Evolutionary conservation across 225 moss, liverwort and hornwort genomes (phyloP), one percentile per base, ranked within the genome.

Genomic region (Straminergon stramineum): DNA sequence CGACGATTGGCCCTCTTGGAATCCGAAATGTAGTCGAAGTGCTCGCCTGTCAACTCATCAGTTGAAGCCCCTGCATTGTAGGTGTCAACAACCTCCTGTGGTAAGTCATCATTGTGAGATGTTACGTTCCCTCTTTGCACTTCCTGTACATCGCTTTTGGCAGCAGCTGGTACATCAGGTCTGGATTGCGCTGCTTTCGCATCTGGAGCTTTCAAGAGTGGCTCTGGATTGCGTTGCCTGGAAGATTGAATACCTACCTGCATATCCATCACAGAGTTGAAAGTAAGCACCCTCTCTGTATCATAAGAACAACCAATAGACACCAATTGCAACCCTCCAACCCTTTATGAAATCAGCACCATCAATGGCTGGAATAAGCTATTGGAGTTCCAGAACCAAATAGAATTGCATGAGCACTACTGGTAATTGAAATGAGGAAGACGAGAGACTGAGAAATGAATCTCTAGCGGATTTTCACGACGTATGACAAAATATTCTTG

Each of bases 211-310:
- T 86, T 65, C 28, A 53, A 63, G 23, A 64, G 74, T 5, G 41
- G 2, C 37, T 86, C 86, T 52, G 86, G 81, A 63, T 56, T 73
- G 64, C 65, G 81, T 55, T 86, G 41, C 37, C 41, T 64, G 53
- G 45, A 81, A 63, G 86, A 84, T 41, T 92, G 91, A 88, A 89
- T 95, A 39, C 95, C 93, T 65, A 84, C 95, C 96, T 97, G 94
- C 89, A 92, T n/a, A 53, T 62, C 89, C 86, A 84, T 88, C 27
- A 76, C 21, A 37, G n/a, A 65, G 51, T 43, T 58, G 9, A 60
- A 55, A 39, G 32, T 79, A 26, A 86, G 83, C 21, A 82, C 86
- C 70, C 39, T 41, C 39, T 52, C 31, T 22, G 31, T 6, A 37
- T 52, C n/a, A 77, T 34, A 22, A 64, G 64, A 31, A 64, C 53